Evolutionary conservation across 2,329 filamentous ascomycete genomes (phyloP).

Genomic region (Aspergillus hiratsukae): DNA sequence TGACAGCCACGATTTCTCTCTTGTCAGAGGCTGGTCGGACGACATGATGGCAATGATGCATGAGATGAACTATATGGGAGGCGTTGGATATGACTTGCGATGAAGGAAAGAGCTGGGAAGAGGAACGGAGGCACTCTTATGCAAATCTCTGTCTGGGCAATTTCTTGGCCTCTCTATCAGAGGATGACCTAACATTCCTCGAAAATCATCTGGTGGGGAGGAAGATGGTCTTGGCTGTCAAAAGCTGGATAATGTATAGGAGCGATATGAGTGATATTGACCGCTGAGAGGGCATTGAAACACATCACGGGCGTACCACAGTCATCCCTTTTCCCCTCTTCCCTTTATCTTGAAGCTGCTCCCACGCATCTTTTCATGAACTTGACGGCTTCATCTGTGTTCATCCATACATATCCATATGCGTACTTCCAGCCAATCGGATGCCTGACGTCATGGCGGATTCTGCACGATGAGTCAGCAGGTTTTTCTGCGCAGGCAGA

Average conservation of each 20-base stretch:
- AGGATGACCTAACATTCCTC: not conserved
- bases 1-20: slow-evolving; percentile 19
- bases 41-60: slow-evolving; percentile 11
- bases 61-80: not conserved
- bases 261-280: not conserved
- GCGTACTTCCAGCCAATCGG: not conserved
- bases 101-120: too few species aligned
- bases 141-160: not conserved
- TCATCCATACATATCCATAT: too few species aligned
- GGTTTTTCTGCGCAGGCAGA: slow-evolving; percentile 14
- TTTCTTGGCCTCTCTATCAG: not conserved
- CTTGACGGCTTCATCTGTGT: too few species aligned
- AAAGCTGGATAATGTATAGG: not conserved
- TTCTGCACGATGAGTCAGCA: slow-evolving; percentile 3
- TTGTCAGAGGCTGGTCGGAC: slow-evolving; percentile 19
- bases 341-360: not conserved
- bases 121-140: not conserved
- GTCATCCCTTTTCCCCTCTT: not conserved
- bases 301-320: not conserved
- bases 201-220: not conserved
- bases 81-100: too few species aligned
- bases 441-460: slow-evolving; percentile 2
- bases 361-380: not conserved
- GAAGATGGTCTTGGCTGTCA: not conserved
- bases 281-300: not conserved